Base-by-base conservation (phyloP, 108 stramenopile genomes). In the Asterionellopsis glacialis region DNA sequence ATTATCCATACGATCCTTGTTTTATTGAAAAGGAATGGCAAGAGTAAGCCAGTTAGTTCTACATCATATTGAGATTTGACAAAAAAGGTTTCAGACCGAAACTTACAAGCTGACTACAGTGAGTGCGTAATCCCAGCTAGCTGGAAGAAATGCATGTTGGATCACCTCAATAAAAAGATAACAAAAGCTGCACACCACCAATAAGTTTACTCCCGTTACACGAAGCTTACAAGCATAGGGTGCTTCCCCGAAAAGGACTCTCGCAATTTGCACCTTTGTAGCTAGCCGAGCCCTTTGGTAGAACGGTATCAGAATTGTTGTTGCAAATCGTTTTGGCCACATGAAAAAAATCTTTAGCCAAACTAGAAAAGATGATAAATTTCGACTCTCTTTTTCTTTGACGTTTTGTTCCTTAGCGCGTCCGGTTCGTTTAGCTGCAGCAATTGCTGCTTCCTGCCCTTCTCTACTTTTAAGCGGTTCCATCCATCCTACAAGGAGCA, bases 1-100 rank as follows among this genome's bases (percentile, higher is more conserved):
- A 89, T 68, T 5, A 70, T 16, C 88, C 88, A 93, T 10, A 87
- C 78, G 23, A 79, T 51, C 16, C 85, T 86, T 28, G 33, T 33
- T 2, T 33, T 33, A 5, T 5, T 5, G 7, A 5, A 33, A 5
- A 33, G 2, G 57, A 58, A 19, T 11, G 27, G 54, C 42, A 18
- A 22, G 55, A 26, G 11, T 45, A 53, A 25, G 21, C 56, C 27
- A 63, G 41, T 48, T 40, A 51, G 55, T 18, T 24, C 28, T 55
- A 39, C 12, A 11, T 27, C 16, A 47, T 11, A 12, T 13, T 25
- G 16, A 21, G 55, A 64, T 24, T 15, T 23, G 51, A 38, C 25
- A 54, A 19, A 44, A 42, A 64, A 55, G 4, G 15, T 50, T n/a
- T 57, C 45, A 18, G 43, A 48, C 5, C 15, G 11, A 5, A 7